Base-by-base conservation (phyloP, 345 rosid genomes). In the Geranium rotundifolium region DNA sequence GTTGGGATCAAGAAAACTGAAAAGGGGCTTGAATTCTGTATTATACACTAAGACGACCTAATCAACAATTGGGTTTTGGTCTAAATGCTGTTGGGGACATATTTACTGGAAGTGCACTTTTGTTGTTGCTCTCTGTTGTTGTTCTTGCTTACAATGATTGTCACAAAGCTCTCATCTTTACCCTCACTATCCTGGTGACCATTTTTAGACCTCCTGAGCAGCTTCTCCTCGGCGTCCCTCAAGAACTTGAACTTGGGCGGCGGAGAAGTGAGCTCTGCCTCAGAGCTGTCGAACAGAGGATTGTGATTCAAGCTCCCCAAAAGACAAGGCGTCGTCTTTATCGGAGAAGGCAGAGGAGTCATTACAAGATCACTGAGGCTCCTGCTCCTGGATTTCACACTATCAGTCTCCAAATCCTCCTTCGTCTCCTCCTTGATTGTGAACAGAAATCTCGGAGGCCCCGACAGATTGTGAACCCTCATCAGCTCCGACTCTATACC, bases 351-450 rank as follows among this genome's bases (percentile, higher is more conserved):
- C 75, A 84, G 30, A 59, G 90, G 95, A 56, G 87, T 76, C 31
- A 81, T 4, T 5, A 75, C 60, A 41, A 89, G 37, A 69, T 89
- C 96, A 73, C 96, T 89, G 73, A 87, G 64, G 70, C 96, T 91
- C 67, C 81, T 71, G 3, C 80, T 80, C 75, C 95, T 88, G 1
- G 97, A 87, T 69, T 69, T 82, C 17, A 85, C 90, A 68, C 82
- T 91, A 0, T 88, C 98, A 49, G 98, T 89, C 59, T 91, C 98
- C 86, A 91, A 78, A 72, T 87, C 98, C 29, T 88, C 98, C 76
- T 79, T 89, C 0, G 90, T 80, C 75, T 91, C 98, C 67, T 91
- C 98, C n/a, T 80, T 89, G 76, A 91, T 91, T 57, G 98, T 85
- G 91, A 85, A 91, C 54, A 91, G 83, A 63, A 91, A 82, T 71